A percentile compares a stretch with the other conserved stretches of the same genome.
Evolutionary conservation across 352 stramenopile genomes (phyloP).

Genomic region (Globisporangium parvum): DNA sequence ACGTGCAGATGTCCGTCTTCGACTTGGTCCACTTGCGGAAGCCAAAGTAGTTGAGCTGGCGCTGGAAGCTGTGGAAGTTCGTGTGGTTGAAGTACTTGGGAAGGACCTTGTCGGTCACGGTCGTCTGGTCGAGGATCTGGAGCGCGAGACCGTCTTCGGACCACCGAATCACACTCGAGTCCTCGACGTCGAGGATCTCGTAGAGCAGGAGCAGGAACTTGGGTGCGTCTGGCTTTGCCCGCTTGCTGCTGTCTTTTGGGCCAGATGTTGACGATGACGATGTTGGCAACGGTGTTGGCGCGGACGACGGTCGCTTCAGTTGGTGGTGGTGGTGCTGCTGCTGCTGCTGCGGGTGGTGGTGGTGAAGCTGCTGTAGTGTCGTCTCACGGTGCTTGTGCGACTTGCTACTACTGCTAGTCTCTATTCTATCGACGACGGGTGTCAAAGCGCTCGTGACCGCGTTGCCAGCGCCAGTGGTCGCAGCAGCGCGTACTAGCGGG

Average conservation of each 20-base stretch:
- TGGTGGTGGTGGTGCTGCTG: too few relatives aligned
- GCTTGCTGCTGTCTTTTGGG: slow-evolving; percentile 14
- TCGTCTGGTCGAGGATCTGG: slow-evolving; percentile 38
- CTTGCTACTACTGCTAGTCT: slow-evolving; percentile 2
- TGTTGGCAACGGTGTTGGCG: too few relatives aligned
- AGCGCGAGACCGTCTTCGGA: slow-evolving; percentile 35
- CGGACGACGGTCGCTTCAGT: too few relatives aligned
- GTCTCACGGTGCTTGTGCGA: background rate
- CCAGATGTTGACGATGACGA: background rate
- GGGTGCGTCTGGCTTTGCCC: slow-evolving; percentile 32
- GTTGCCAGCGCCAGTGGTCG: background rate
- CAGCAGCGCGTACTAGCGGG: background rate
- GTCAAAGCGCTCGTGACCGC: background rate
- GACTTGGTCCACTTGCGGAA: slow-evolving; percentile 69
- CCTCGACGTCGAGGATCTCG: slow-evolving; percentile 45
- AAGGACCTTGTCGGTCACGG: slow-evolving; percentile 66
- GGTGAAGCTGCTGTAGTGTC: too few relatives aligned
- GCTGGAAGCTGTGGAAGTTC: slow-evolving; percentile 86
- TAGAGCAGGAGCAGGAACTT: slow-evolving; percentile 55
- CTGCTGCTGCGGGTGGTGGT: too few relatives aligned
- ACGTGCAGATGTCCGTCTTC: slow-evolving; percentile 82
- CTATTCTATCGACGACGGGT: slow-evolving; percentile 4
- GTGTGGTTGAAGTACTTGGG: slow-evolving; percentile 89
- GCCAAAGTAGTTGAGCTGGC: slow-evolving; percentile 88
- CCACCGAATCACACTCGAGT: slow-evolving; percentile 45